Base-by-base conservation (phyloP, 179 eudicot genomes). In the Drosera spatulata region DNA sequence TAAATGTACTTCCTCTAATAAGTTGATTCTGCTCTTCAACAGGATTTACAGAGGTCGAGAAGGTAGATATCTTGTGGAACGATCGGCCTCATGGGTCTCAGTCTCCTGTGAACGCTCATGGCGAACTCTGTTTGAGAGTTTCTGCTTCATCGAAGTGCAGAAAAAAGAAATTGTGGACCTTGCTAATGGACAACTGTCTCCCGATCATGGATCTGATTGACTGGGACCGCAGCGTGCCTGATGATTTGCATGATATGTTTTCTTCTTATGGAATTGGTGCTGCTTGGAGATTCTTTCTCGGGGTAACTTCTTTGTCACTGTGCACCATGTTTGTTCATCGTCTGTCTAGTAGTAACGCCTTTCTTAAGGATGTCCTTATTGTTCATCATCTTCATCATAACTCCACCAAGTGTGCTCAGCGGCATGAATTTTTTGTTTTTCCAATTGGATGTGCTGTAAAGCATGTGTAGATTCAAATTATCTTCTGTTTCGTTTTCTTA, bases 181-280 rank as follows among this genome's bases (percentile, higher is more conserved):
- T 54, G 37, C 55, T 93, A 46, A 42, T 79, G 85, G 81, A 84
- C 60, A 66, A 72, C 49, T 93, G 99, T 72, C 83, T 89, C 65
- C 77, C 69, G 8, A 77, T 93, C 68, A 80, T 78, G 84, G 76
- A 80, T 15, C 62, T 88, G 72, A 84, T 93, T 54, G 96, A 93
- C 48, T 93, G 99, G 96, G 77, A 79, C 14, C 83, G 82, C 22
- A 89, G 95, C 65, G 77, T 86, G 73, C 99, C 95, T 6, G 96
- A 89, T 75, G 96, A 89, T 37, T 71, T 89, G 56, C 79, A 74
- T 53, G 95, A 88, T 47, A 62, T 73, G 60, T 72, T 71, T 70
- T 65, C 58, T 39, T 70, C 84, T 10, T 81, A 65, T 69, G 96
- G 96, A 49, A 80, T 84, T 54, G 93, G 84, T 78, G 79, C 67